A percentile compares a stretch with the other conserved stretches of the same genome.
These are phyloP conservation scores for Combretum micranthum DNA, from an alignment of 345 rosid genomes.

Conservation along the genomic window DNA sequence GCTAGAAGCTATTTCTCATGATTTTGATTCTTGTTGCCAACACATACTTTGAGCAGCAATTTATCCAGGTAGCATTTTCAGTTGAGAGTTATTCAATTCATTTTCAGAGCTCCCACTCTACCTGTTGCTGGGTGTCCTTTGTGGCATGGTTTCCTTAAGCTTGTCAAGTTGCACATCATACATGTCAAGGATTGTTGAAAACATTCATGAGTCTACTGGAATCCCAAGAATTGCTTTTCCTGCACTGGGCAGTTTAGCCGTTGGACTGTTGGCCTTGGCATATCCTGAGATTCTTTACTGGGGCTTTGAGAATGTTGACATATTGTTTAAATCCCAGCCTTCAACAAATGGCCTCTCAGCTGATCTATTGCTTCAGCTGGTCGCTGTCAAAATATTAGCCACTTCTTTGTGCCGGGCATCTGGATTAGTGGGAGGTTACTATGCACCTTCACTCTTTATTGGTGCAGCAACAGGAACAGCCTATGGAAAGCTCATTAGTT, in stretches of 20 bases:
- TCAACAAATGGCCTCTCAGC: constrained; percentile 71
- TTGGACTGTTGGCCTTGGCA: constrained; percentile 65
- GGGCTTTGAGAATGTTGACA: constrained; percentile 93
- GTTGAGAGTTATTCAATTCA: constrained; percentile 9
- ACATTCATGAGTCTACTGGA: constrained; percentile 52
- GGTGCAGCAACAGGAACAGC: constrained; percentile 98
- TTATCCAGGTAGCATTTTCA: not conserved
- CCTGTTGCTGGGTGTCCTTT: constrained; percentile 71
- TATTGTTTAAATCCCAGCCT: constrained; percentile 78
- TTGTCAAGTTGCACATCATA: constrained; percentile 75
- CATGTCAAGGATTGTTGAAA: constrained; percentile 41
- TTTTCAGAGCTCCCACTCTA: constrained; percentile 87
- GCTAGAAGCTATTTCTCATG: no score
- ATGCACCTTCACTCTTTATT: constrained; percentile 93
- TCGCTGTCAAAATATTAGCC: constrained; percentile 71
- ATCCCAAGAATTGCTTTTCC: constrained; percentile 75
- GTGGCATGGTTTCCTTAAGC: constrained; percentile 67
- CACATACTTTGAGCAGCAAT: no score
- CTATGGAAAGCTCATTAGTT: constrained; percentile 72
- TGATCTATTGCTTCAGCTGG: constrained; percentile 71
- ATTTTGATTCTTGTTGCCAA: no score
- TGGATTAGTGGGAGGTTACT: constrained; percentile 85
- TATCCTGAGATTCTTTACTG: constrained; percentile 92
- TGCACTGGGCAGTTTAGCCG: constrained; percentile 55
- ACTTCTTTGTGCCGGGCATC: constrained; percentile 90